Conservation (phyloP, 2,329 filamentous ascomycete genomes). For the Aspergillus cejpii region DNA sequence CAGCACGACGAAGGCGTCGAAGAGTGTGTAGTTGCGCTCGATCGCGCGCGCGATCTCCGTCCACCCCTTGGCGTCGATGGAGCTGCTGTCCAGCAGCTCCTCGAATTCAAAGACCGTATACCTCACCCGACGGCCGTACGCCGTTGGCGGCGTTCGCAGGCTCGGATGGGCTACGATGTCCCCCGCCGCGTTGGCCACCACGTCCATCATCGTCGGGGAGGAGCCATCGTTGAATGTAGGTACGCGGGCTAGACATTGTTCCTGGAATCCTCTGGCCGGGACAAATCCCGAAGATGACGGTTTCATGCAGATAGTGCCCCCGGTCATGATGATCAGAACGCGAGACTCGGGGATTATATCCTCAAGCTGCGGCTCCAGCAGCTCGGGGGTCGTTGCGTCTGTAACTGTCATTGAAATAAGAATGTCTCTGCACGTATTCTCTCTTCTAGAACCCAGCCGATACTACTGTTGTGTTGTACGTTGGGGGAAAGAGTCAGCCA, state of each 20-base stretch:
- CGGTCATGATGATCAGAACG: conserved; percentile 85
- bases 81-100: conserved; percentile 79
- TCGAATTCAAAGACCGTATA: conserved; percentile 81
- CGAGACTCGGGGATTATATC: conserved; percentile 60
- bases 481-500: no score
- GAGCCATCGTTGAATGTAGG: conserved; percentile 80
- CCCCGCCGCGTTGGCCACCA: conserved; percentile 47
- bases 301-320: conserved; percentile 78
- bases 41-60: conserved; percentile 74
- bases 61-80: conserved; percentile 81
- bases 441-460: no score
- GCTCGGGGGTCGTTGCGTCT: conserved; percentile 19
- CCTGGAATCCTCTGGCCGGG: conserved; percentile 71
- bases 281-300: conserved; percentile 71
- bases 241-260: conserved; percentile 72
- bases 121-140: conserved; percentile 72
- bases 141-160: conserved; percentile 70
- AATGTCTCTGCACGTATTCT: no score
- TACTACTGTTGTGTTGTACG: no score
- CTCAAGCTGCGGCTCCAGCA: conserved; percentile 19
- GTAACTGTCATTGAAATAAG: conserved; percentile 22
- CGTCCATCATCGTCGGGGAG: conserved; percentile 49
- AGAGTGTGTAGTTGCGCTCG: conserved; percentile 75
- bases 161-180: conserved; percentile 54
- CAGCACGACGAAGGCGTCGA: conserved; percentile 84